Conservation (phyloP, 2,329 filamentous ascomycete genomes). For the Dendryphion nanum region DNA sequence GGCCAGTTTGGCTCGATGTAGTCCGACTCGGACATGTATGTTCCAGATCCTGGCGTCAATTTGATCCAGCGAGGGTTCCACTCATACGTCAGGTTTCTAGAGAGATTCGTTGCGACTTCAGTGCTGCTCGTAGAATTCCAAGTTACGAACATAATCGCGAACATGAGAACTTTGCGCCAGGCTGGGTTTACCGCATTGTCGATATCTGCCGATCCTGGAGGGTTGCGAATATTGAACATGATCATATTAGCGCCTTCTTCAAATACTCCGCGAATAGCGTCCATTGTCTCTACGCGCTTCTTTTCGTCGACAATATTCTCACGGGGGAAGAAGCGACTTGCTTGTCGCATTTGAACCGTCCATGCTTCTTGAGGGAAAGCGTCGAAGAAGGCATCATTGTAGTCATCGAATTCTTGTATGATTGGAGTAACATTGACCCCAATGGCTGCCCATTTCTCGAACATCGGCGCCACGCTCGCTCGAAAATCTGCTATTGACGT, state of each 20-base stretch:
- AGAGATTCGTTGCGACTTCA: constrained; percentile 1
- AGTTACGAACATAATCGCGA: constrained; percentile 11
- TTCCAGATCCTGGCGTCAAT: constrained; percentile 17
- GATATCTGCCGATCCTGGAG: constrained; percentile 4
- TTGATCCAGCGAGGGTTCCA: constrained; percentile 11
- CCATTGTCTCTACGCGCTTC: background rate
- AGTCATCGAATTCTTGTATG: constrained; percentile 1
- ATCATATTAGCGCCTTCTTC: background rate
- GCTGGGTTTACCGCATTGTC: constrained; percentile 11
- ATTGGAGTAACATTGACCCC: constrained; percentile 1
- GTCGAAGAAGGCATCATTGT: background rate
- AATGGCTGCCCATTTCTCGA: background rate
- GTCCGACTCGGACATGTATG: constrained; percentile 28
- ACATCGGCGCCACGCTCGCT: constrained; percentile 4
- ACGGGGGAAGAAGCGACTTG: constrained; percentile 6
- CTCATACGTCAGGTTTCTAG: constrained; percentile 7
- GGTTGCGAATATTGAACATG: background rate
- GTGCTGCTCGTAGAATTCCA: constrained; percentile 3
- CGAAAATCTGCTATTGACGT: constrained; percentile 3
- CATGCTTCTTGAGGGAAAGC: constrained; percentile 6
- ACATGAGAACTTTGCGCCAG: constrained; percentile 7
- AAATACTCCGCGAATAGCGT: background rate
- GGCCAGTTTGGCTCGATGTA: constrained; percentile 25
- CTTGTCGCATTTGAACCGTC: background rate
- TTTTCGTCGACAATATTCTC: constrained; percentile 4